Evolutionary conservation across 495 filamentous ascomycete species (phyloP).

Genomic region (Penicillium nucicola): DNA sequence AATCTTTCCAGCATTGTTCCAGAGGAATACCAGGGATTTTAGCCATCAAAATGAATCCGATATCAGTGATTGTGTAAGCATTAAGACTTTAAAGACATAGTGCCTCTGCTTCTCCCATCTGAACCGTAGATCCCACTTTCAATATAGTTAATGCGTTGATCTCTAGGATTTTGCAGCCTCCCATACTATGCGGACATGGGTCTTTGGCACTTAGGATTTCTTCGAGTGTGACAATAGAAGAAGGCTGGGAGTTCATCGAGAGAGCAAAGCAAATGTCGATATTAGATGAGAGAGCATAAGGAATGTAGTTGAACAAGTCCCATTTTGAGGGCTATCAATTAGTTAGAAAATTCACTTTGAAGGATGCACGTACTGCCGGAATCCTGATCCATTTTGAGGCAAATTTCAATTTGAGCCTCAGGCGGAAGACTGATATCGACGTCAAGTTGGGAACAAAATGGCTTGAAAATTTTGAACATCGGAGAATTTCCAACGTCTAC

Average conservation of each 20-base stretch:
- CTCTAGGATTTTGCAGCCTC: conserved; percentile 12
- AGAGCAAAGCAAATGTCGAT: conserved; percentile 5
- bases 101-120: conserved; percentile 26
- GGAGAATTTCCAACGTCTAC: too few species aligned
- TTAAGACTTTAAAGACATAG: conserved; percentile 24
- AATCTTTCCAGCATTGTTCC: conserved; percentile 9
- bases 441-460: too few species aligned
- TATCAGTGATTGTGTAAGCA: conserved; percentile 20
- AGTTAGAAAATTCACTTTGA: conserved; percentile 5
- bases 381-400: background rate
- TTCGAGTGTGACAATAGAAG: conserved; percentile 6
- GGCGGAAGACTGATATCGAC: too few species aligned
- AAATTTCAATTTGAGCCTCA: too few species aligned
- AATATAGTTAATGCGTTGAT: conserved; percentile 13
- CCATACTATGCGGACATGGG: conserved; percentile 6
- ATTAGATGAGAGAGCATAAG: conserved; percentile 4
- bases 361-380: conserved; percentile 1
- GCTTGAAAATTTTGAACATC: too few species aligned
- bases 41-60: conserved; percentile 29
- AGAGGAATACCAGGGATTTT: conserved; percentile 19
- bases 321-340: conserved; percentile 7
- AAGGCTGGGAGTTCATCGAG: conserved; percentile 1
- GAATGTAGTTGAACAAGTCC: conserved; percentile 6
- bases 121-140: conserved; percentile 16
- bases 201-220: conserved; percentile 8